Evolutionary conservation across 2,329 filamentous ascomycete species (phyloP).

Genomic region (Graphium sp.): DNA sequence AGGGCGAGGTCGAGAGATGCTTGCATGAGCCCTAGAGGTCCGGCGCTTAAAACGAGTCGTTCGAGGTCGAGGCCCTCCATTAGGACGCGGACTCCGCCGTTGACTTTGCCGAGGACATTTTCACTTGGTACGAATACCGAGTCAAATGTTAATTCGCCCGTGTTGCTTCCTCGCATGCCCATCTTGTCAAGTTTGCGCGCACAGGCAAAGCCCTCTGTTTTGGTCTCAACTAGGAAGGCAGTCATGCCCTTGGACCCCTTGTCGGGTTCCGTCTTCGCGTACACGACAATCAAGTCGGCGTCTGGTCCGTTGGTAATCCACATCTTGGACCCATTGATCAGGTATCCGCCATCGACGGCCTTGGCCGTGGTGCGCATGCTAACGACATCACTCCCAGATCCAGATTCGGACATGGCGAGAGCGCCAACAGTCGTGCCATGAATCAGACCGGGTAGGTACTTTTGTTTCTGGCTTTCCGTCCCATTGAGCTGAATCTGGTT

Average conservation of each 20-base stretch:
- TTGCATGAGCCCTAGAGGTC: conserved; percentile 90
- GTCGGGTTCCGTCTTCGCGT: conserved; percentile 79
- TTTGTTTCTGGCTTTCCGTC: conserved; percentile 57
- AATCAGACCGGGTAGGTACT: conserved; percentile 66
- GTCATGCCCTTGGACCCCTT: conserved; percentile 82
- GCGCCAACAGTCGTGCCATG: conserved; percentile 70
- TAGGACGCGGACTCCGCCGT: conserved; percentile 73
- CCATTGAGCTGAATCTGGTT: conserved; percentile 94
- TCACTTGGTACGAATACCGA: conserved; percentile 74
- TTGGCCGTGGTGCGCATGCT: conserved; percentile 82
- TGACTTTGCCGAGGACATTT: conserved; percentile 64
- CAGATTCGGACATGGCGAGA: conserved; percentile 88
- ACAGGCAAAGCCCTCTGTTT: conserved; percentile 60
- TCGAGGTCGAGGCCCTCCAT: conserved; percentile 97
- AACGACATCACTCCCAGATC: conserved; percentile 83
- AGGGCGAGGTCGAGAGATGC: conserved; percentile 70
- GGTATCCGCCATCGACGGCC: conserved; percentile 66
- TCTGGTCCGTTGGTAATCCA: conserved; percentile 99
- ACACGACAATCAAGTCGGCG: conserved; percentile 86
- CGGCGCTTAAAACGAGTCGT: conserved; percentile 77
- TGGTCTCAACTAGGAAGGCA: conserved; percentile 73
- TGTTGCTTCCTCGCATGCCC: conserved; percentile 94
- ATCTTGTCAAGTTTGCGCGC: conserved; percentile 91
- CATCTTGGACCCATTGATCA: conserved; percentile 89
- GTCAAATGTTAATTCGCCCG: conserved; percentile 84